Evolutionary conservation across 768 basidiomycete genomes (phyloP).

Genomic region (Agaricus subrufescens): DNA sequence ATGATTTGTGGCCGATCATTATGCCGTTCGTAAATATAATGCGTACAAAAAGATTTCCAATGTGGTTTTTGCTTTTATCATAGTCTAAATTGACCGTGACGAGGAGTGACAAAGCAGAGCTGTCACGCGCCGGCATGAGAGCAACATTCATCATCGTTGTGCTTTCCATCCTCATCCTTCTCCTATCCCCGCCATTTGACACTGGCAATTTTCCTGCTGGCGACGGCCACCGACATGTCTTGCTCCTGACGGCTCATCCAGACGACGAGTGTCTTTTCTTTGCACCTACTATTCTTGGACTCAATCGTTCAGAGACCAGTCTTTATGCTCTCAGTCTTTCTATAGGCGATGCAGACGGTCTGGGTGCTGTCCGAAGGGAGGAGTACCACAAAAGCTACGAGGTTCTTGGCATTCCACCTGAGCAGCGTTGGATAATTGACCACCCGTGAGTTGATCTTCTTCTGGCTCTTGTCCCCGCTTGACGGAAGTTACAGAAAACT

Average conservation of each 20-base stretch:
- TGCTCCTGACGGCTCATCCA: slow-evolving; percentile 87
- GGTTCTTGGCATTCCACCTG: slow-evolving; percentile 55
- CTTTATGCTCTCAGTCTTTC: slow-evolving; percentile 73
- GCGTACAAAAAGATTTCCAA: no score
- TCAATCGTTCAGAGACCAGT: slow-evolving; percentile 20
- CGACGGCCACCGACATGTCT: slow-evolving; percentile 24
- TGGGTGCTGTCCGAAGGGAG: slow-evolving; percentile 51
- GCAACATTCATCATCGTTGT: slow-evolving; percentile 21
- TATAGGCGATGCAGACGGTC: slow-evolving; percentile 72
- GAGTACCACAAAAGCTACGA: slow-evolving; percentile 67
- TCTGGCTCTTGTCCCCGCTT: background rate
- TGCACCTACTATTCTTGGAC: slow-evolving; percentile 69
- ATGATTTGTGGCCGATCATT: no score
- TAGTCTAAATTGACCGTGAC: no score
- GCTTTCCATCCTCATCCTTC: slow-evolving; percentile 25
- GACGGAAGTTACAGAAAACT: slow-evolving; percentile 38
- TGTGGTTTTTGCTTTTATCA: no score
- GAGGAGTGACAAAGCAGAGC: no score
- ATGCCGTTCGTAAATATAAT: no score
- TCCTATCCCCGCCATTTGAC: slow-evolving; percentile 27
- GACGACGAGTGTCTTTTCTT: slow-evolving; percentile 97
- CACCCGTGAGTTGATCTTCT: slow-evolving; percentile 53
- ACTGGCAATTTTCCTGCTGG: slow-evolving; percentile 19
- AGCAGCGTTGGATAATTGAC: slow-evolving; percentile 58
- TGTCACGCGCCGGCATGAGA: background rate